Conservation (phyloP, 73 alveolate genomes). For the Uronychia setigera region DNA sequence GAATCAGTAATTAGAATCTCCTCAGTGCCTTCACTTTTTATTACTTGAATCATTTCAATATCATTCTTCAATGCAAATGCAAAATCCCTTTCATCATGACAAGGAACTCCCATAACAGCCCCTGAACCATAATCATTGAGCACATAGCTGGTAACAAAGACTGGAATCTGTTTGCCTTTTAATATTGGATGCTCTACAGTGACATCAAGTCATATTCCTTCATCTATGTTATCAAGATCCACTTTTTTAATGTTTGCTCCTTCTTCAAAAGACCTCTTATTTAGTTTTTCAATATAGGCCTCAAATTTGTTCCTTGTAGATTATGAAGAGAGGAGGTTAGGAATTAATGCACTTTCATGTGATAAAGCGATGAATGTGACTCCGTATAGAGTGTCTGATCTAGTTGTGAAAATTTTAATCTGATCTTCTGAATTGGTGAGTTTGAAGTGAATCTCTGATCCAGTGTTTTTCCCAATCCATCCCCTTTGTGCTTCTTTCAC, state of each 20-base stretch:
- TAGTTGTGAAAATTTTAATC: constrained; percentile 56
- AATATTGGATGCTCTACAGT: constrained; percentile 51
- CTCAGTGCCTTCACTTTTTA: constrained; percentile 27
- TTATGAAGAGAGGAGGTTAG: background rate
- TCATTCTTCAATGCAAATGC: constrained; percentile 35
- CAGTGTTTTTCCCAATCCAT: constrained; percentile 78
- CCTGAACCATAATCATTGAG: constrained; percentile 68
- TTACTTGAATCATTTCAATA: constrained; percentile 27
- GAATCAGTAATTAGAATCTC: background rate
- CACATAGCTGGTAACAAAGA: constrained; percentile 60
- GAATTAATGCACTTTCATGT: constrained; percentile 47
- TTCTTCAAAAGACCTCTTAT: background rate
- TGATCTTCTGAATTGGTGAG: constrained; percentile 7
- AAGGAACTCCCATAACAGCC: constrained; percentile 77
- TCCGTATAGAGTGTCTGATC: constrained; percentile 66
- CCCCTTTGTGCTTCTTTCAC: constrained; percentile 71
- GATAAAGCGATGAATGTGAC: constrained; percentile 63
- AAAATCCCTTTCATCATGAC: constrained; percentile 73
- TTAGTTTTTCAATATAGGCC: background rate
- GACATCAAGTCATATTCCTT: constrained; percentile 10
- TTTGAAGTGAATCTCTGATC: constrained; percentile 45
- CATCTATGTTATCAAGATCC: constrained; percentile 19
- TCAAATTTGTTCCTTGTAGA: background rate
- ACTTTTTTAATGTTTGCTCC: constrained; percentile 24
- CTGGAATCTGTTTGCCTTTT: constrained; percentile 57